phyloP scores from a whole-genome alignment of 768 basidiomycete species.

The Russula olivacea region DNA sequence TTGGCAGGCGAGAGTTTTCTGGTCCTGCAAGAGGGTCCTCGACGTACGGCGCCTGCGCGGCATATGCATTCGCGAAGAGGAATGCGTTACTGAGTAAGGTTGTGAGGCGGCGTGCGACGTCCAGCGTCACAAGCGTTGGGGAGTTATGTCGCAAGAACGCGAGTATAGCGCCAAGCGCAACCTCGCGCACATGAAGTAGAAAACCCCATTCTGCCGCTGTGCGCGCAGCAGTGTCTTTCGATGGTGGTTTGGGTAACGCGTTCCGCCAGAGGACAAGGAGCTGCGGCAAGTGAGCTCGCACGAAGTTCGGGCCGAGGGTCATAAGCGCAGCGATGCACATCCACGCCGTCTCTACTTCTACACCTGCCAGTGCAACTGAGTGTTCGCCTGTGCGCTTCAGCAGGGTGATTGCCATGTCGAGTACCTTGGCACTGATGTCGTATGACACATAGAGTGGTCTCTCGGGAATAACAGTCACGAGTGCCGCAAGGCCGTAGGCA shows the following conservation, averaged over 20 bases:
- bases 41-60: conserved; percentile 48
- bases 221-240: conserved; percentile 73
- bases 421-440: conserved; percentile 83
- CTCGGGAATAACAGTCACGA: conserved; percentile 80
- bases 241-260: conserved; percentile 90
- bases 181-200: conserved; percentile 84
- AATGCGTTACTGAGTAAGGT: conserved; percentile 85
- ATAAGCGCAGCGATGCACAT: conserved; percentile 84
- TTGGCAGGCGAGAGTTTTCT: conserved; percentile 29
- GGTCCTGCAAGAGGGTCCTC: conserved; percentile 50
- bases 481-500: conserved; percentile 82
- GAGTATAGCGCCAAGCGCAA: conserved; percentile 81
- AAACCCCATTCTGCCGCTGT: conserved; percentile 83
- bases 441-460: conserved; percentile 92
- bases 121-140: conserved; percentile 72
- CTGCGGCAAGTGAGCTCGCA: conserved; percentile 88
- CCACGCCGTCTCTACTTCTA: conserved; percentile 94
- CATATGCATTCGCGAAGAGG: conserved; percentile 81
- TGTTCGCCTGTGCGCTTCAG: conserved; percentile 91
- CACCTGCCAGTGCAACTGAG: conserved; percentile 69
- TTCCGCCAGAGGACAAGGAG: conserved; percentile 96
- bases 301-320: conserved; percentile 89
- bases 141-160: conserved; percentile 82
- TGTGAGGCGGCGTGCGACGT: conserved; percentile 84
- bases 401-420: conserved; percentile 85